phyloP scores from a whole-genome alignment of 2,329 filamentous ascomycete genomes.

The Passalora sequoiae region DNA sequence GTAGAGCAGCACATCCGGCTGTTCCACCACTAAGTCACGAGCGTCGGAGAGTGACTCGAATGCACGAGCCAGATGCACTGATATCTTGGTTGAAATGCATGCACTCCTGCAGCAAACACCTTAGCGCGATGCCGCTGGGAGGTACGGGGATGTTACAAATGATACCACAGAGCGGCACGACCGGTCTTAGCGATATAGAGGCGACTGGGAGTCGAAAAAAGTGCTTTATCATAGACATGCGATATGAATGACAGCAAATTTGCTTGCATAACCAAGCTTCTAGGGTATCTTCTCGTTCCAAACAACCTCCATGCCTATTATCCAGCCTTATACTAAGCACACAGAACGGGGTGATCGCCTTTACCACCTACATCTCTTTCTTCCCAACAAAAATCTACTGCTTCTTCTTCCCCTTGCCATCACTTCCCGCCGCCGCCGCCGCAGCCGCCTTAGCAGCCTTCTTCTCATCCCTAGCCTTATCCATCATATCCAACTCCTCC shows the following conservation, averaged over 20 bases:
- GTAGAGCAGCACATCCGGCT: conserved; percentile 90
- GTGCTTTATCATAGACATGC: too few relatives aligned
- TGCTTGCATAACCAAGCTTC: not conserved
- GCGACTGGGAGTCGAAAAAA: not conserved
- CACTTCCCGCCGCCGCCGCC: conserved; percentile 25
- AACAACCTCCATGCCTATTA: not conserved
- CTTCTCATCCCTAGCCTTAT: conserved; percentile 50
- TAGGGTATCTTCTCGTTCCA: conserved; percentile 4
- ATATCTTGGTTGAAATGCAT: too few relatives aligned
- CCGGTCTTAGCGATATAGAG: conserved; percentile 7
- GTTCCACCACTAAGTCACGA: conserved; percentile 73
- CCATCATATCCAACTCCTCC: conserved; percentile 67
- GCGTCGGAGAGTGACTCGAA: not conserved
- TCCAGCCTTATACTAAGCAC: too few relatives aligned
- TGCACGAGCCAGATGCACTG: too few relatives aligned
- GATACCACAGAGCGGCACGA: conserved; percentile 3
- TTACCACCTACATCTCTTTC: not conserved
- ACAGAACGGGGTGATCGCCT: too few relatives aligned
- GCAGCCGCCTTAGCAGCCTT: conserved; percentile 37
- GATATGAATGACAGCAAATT: too few relatives aligned
- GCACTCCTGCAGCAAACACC: too few relatives aligned
- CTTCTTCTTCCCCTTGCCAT: conserved; percentile 31
- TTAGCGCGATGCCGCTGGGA: conserved; percentile 3
- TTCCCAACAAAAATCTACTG: conserved; percentile 24
- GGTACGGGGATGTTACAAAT: not conserved